Conservation (phyloP, 2,329 filamentous ascomycete genomes). For the Emydomyces testavorans region DNA sequence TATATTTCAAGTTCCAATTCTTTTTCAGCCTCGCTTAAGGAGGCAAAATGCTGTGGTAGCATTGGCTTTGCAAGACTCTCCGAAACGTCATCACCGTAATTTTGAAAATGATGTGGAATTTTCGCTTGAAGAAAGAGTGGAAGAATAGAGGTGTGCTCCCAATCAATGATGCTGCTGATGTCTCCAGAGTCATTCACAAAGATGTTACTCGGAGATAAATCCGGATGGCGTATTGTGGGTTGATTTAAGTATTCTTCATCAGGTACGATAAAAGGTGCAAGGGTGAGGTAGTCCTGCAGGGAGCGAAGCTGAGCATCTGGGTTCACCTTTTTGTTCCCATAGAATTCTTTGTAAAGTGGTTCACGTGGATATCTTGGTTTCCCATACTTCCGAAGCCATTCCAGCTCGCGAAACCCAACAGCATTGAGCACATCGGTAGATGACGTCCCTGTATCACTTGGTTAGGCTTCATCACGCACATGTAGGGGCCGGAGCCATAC, state of each 20-base stretch:
- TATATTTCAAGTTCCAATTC: constrained; percentile 15
- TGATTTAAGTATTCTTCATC: not conserved
- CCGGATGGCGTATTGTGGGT: constrained; percentile 26
- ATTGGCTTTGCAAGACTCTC: constrained; percentile 17
- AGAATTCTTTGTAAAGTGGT: constrained; percentile 17
- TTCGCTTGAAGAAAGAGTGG: constrained; percentile 21
- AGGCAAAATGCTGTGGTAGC: constrained; percentile 17
- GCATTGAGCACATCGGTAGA: too few species aligned
- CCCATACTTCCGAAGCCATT: constrained; percentile 15
- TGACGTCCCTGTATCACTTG: too few species aligned
- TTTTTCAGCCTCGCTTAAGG: constrained; percentile 13
- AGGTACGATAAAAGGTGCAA: constrained; percentile 3
- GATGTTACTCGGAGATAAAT: constrained; percentile 32
- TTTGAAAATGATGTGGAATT: constrained; percentile 20
- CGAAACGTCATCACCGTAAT: constrained; percentile 22
- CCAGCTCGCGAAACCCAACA: too few species aligned
- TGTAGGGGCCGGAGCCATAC: too few species aligned
- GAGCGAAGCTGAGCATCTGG: constrained; percentile 16
- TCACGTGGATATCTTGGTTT: constrained; percentile 18
- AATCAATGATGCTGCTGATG: constrained; percentile 32
- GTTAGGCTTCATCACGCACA: too few species aligned
- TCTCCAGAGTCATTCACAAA: constrained; percentile 26
- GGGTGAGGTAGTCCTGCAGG: constrained; percentile 11
- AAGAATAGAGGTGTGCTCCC: constrained; percentile 29
- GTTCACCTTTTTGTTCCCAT: constrained; percentile 12